Conservation (phyloP, 441 rosid genomes). For the Iberis amara region DNA sequence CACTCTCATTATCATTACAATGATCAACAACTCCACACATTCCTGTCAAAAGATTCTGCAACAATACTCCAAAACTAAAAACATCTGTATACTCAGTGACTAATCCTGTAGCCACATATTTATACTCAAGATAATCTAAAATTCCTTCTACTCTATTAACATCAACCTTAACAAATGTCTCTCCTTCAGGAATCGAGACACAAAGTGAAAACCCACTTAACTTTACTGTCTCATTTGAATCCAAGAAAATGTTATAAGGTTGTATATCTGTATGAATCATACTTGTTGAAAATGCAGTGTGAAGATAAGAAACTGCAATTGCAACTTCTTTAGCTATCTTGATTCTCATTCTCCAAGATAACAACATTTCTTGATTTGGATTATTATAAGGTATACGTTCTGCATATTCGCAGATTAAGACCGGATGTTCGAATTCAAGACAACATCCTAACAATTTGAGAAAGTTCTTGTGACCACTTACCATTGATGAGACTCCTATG, state of each 20-base stretch:
- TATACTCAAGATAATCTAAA: slow-evolving; percentile 20
- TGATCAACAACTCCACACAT: slow-evolving; percentile 7
- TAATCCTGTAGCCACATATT: slow-evolving; percentile 11
- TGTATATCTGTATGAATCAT: slow-evolving; percentile 26
- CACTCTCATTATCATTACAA: slow-evolving; percentile 21
- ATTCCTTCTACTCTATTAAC: slow-evolving; percentile 29
- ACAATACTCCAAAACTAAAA: slow-evolving; percentile 27
- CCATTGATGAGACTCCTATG: slow-evolving; percentile 26
- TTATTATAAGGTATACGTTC: slow-evolving; percentile 19
- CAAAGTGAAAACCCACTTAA: slow-evolving; percentile 26
- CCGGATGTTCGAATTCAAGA: slow-evolving; percentile 27
- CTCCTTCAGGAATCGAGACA: slow-evolving; percentile 27
- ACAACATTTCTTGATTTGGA: not conserved
- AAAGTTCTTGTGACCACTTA: slow-evolving; percentile 28
- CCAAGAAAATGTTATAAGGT: slow-evolving; percentile 25
- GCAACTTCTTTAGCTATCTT: slow-evolving; percentile 26
- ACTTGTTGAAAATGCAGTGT: slow-evolving; percentile 22
- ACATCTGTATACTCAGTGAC: slow-evolving; percentile 22
- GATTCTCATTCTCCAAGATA: not conserved
- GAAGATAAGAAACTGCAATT: slow-evolving; percentile 23
- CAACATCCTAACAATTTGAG: slow-evolving; percentile 26
- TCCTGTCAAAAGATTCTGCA: slow-evolving; percentile 22
- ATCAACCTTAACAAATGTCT: slow-evolving; percentile 28
- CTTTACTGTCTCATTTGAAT: slow-evolving; percentile 19
- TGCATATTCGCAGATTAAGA: slow-evolving; percentile 27